phyloP scores from a whole-genome alignment of 1,284 basidiomycete genomes.

The Fistulina hepatica region DNA sequence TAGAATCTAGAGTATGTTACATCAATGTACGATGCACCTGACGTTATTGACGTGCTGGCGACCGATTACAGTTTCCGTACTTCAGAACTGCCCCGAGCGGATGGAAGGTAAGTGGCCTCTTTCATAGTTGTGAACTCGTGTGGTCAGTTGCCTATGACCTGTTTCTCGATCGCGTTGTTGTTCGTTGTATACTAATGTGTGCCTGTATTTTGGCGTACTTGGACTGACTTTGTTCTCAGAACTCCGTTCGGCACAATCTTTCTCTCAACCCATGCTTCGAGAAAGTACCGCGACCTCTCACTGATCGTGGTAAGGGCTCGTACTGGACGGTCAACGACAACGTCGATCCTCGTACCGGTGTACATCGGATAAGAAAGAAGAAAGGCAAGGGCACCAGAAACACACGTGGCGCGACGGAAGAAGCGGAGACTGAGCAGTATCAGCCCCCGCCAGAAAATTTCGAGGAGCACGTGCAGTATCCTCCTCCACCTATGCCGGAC shows the following conservation, averaged over 20 bases:
- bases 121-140: conserved; percentile 2
- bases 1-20: conserved; percentile 64
- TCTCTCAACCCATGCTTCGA: conserved; percentile 91
- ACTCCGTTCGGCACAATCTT: conserved; percentile 90
- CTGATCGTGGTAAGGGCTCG: conserved; percentile 78
- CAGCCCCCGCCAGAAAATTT: conserved; percentile 31
- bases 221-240: conserved; percentile 38
- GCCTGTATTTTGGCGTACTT: conserved; percentile 11
- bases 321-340: conserved; percentile 85
- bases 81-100: conserved; percentile 72
- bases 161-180: conserved; percentile 40
- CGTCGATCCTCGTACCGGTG: conserved; percentile 75
- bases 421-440: conserved; percentile 50
- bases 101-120: conserved; percentile 59
- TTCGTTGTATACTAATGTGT: conserved; percentile 39
- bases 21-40: conserved; percentile 4
- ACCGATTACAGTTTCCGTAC: conserved; percentile 58
- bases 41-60: neutral
- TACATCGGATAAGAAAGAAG: conserved; percentile 76
- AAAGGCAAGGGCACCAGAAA: conserved; percentile 36
- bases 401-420: conserved; percentile 32
- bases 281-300: conserved; percentile 80
- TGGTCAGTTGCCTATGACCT: conserved; percentile 23
- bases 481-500: conserved; percentile 44
- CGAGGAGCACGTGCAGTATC: conserved; percentile 33